Percentiles rank a stretch among this genome's conserved stretches.
phyloP scores from a whole-genome alignment of 2,329 filamentous ascomycete genomes.

The Keithomyces neogunnii region DNA sequence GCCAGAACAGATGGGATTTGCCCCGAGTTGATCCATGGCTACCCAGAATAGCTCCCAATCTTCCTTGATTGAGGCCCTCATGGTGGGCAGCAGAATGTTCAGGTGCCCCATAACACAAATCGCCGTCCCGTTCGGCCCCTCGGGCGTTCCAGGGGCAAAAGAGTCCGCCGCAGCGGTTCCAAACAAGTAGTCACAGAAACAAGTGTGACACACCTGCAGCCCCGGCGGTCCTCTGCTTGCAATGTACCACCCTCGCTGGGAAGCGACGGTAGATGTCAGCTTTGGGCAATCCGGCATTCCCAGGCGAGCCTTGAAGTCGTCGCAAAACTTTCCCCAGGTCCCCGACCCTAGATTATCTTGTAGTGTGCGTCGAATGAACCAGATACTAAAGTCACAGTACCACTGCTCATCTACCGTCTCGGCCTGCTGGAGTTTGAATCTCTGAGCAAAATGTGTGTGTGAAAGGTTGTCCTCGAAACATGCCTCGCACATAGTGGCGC shows the following conservation, averaged over 20 bases:
- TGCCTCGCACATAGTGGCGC: slow-evolving; percentile 26
- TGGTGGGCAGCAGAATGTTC: slow-evolving; percentile 18
- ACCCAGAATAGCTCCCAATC: slow-evolving; percentile 26
- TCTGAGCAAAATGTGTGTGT: slow-evolving; percentile 17
- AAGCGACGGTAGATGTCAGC: slow-evolving; percentile 10
- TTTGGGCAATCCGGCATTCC: slow-evolving; percentile 19
- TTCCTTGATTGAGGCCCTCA: slow-evolving; percentile 13
- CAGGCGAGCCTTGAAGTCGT: slow-evolving; percentile 19
- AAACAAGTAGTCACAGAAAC: slow-evolving; percentile 28
- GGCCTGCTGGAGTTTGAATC: slow-evolving; percentile 16
- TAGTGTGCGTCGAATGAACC: slow-evolving; percentile 22
- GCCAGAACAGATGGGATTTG: slow-evolving; percentile 20
- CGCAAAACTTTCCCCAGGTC: slow-evolving; percentile 25
- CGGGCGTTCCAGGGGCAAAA: slow-evolving; percentile 14
- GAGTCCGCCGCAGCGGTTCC: slow-evolving; percentile 18
- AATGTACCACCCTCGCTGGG: slow-evolving; percentile 25
- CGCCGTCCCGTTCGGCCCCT: slow-evolving; percentile 10
- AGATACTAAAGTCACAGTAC: slow-evolving; percentile 24
- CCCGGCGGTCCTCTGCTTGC: slow-evolving; percentile 1
- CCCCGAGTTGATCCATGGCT: slow-evolving; percentile 16
- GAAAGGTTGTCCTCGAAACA: slow-evolving; percentile 29
- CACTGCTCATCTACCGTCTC: background rate
- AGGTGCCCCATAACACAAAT: slow-evolving; percentile 22
- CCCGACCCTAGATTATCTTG: slow-evolving; percentile 10
- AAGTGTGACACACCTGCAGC: slow-evolving; percentile 26